Evolutionary conservation across 176 grass and related monocot genomes (phyloP).

Genomic region (Rhynchospora pubera): DNA sequence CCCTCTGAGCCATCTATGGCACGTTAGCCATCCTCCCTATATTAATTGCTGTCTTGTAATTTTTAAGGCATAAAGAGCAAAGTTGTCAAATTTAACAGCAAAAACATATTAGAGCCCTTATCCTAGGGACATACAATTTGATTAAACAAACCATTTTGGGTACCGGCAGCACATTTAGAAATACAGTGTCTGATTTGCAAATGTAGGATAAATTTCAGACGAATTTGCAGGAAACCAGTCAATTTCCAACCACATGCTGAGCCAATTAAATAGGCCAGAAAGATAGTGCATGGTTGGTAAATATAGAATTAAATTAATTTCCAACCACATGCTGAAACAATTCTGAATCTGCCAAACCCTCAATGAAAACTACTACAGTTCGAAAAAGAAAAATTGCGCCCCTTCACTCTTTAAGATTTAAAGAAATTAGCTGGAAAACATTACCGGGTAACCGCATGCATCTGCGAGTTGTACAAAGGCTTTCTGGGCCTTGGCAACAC

Average conservation of each 20-base stretch:
- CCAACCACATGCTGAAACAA: background rate
- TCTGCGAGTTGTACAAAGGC: conserved; percentile 42
- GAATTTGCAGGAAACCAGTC: background rate
- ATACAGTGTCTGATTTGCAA: background rate
- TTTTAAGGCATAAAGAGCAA: background rate
- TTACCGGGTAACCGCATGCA: conserved; percentile 43
- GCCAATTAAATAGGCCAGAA: background rate
- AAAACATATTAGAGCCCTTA: background rate
- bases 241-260: background rate
- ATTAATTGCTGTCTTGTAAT: background rate
- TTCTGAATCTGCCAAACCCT: background rate
- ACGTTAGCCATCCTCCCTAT: too few relatives aligned
- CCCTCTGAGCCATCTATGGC: too few relatives aligned
- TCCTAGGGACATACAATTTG: background rate
- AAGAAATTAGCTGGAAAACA: background rate
- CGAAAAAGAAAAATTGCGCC: background rate
- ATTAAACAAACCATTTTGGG: background rate
- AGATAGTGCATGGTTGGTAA: background rate
- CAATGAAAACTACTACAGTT: background rate
- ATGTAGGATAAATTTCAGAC: background rate
- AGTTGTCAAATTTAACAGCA: background rate
- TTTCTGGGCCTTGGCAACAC: conserved; percentile 47
- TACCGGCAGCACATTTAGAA: background rate
- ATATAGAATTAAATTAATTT: background rate
- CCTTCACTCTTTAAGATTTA: background rate